Conservation (phyloP, 345 rosid species). For the Populus tremula region DNA sequence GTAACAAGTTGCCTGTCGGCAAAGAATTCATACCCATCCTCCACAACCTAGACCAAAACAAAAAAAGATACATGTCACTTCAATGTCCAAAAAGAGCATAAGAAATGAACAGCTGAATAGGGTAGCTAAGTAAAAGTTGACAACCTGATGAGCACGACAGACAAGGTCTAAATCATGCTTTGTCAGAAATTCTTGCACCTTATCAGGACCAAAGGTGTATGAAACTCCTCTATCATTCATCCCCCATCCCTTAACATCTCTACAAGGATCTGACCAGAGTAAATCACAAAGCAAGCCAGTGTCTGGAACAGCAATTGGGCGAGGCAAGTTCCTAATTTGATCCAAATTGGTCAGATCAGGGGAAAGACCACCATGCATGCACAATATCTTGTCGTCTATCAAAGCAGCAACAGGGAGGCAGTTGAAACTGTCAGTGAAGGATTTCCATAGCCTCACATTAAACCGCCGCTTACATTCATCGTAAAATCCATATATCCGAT, state of each 20-base stretch:
- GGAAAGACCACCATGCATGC: conserved; percentile 95
- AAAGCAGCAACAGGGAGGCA: conserved; percentile 88
- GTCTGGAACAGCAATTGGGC: conserved; percentile 73
- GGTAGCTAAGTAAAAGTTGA: not conserved
- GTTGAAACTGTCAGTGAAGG: conserved; percentile 78
- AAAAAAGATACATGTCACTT: not conserved
- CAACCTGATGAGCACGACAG: conserved; percentile 92
- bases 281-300: conserved; percentile 76
- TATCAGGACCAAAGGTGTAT: conserved; percentile 75
- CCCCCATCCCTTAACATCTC: conserved; percentile 82
- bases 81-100: conserved; percentile 11
- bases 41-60: conserved; percentile 64
- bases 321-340: conserved; percentile 61
- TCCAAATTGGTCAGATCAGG: conserved; percentile 76
- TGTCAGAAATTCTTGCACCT: conserved; percentile 64
- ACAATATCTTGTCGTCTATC: conserved; percentile 76
- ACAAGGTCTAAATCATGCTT: conserved; percentile 84
- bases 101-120: not conserved
- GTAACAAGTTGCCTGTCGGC: conserved; percentile 92
- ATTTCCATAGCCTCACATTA: conserved; percentile 83
- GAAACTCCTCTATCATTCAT: conserved; percentile 86
- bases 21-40: conserved; percentile 97
- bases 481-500: conserved; percentile 82
- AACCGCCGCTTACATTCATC: conserved; percentile 89
- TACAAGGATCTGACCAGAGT: conserved; percentile 92